phyloP scores from a whole-genome alignment of 2,329 filamentous ascomycete genomes.

The Colletotrichum limetticola region DNA sequence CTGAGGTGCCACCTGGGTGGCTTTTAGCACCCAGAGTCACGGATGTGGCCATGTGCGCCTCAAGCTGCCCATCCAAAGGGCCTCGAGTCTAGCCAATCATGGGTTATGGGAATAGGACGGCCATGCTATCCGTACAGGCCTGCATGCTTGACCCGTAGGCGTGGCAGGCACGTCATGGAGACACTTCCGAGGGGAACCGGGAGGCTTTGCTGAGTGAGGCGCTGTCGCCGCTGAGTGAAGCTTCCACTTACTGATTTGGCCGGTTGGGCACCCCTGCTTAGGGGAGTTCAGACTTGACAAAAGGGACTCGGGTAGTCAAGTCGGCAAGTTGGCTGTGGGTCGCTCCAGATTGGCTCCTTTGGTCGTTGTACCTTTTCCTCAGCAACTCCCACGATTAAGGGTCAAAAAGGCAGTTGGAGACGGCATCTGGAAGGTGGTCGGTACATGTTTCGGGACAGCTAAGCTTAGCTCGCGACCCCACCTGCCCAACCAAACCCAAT shows the following conservation, averaged over 20 bases:
- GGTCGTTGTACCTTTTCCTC: slow-evolving; percentile 6
- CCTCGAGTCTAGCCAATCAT: background rate
- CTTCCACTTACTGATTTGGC: slow-evolving; percentile 1
- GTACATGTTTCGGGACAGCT: background rate
- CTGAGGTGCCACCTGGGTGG: background rate
- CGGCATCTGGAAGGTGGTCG: background rate
- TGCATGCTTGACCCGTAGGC: background rate
- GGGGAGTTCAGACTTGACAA: slow-evolving; percentile 14
- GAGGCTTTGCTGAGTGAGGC: background rate
- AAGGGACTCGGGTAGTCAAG: slow-evolving; percentile 31
- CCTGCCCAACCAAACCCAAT: background rate
- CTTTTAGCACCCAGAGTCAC: background rate
- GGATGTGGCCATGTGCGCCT: background rate
- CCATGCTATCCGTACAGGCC: background rate
- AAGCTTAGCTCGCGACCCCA: background rate
- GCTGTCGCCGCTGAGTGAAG: background rate
- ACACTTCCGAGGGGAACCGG: background rate
- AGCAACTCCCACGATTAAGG: background rate
- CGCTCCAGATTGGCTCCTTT: background rate
- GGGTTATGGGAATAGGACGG: background rate
- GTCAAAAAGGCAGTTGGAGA: slow-evolving; percentile 6
- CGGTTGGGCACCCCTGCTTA: slow-evolving; percentile 18
- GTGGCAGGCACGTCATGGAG: background rate
- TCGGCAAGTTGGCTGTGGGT: slow-evolving; percentile 30
- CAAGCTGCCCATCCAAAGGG: background rate